Evolutionary conservation across 192 early-diverging fungal genomes (phyloP), one percentile per base, ranked within the genome.

Genomic region (Gonapodya prolifera): DNA sequence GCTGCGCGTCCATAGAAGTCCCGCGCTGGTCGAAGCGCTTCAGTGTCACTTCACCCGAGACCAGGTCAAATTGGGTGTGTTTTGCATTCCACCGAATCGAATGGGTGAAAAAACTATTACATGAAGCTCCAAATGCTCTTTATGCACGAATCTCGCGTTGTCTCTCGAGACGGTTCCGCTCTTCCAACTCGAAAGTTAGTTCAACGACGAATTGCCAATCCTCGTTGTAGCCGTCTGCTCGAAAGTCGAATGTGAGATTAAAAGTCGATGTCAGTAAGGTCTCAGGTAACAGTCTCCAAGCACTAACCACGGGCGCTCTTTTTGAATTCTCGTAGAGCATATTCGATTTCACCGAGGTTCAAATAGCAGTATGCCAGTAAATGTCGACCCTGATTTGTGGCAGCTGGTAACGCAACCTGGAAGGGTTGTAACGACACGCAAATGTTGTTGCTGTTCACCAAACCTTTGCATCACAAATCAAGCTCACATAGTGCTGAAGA

Each of bases 151-250:
- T n/a, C n/a, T n/a, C n/a, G n/a, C n/a, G n/a, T n/a, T n/a, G n/a
- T n/a, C n/a, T n/a, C n/a, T n/a, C n/a, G n/a, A n/a, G n/a, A n/a
- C n/a, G n/a, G n/a, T n/a, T n/a, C n/a, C n/a, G n/a, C 28, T 79
- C 78, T 36, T 88, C 87, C 1, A 87, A 78, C 78, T 89, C 88
- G 31, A 87, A 84, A 18, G 86, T 87, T 16, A 89, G 78, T 77
- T 89, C 88, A 1, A 89, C 88, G 33, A 89, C 86, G 17, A 89
- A 70, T 70, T 89, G 88, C 88, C 88, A 89, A 70, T 89, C 88
- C 73, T 89, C 87, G 33, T 84, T 80, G 71, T 83, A 87, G n/a
- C 86, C 86, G 75, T 87, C 82, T 82, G 34, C 1, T n/a, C n/a
- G 16, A 13, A 83, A n/a, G 79, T 17, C 2, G 0, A 78, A 32